Percentiles rank a stretch among this genome's conserved stretches.
These are phyloP conservation scores for Actinomortierella ambigua DNA, from an alignment of 371 early-diverging fungal species.

Conservation along the genomic window DNA sequence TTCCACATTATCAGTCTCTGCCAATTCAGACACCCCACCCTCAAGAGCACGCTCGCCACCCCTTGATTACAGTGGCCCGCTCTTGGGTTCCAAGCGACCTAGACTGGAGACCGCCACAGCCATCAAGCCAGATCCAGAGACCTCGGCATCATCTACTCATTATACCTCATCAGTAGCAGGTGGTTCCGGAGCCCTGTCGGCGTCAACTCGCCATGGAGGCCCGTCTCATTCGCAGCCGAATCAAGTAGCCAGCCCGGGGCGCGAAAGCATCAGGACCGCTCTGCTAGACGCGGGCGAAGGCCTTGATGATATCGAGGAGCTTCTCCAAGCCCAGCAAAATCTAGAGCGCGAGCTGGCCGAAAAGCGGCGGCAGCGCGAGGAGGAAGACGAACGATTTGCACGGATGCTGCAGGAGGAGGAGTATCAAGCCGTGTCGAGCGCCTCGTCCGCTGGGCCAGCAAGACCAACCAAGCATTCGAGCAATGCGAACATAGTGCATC, in stretches of 20 bases:
- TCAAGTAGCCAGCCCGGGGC: background rate
- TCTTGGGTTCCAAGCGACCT: no score
- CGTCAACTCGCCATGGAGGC: background rate
- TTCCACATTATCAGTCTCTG: background rate
- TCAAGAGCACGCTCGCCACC: no score
- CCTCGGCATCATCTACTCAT: background rate
- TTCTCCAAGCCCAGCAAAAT: conserved; percentile 22
- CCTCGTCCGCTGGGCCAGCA: background rate
- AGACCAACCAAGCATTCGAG: background rate
- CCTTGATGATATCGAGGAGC: conserved; percentile 22
- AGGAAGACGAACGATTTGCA: conserved; percentile 40
- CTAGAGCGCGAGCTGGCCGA: conserved; percentile 32
- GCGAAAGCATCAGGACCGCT: conserved; percentile 19
- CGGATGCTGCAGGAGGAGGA: conserved; percentile 36
- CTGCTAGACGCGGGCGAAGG: conserved; percentile 27
- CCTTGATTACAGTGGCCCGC: no score
- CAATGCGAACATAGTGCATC: background rate
- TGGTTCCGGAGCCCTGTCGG: background rate
- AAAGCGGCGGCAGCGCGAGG: conserved; percentile 33
- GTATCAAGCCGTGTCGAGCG: background rate
- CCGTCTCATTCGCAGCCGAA: background rate
- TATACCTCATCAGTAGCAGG: background rate
- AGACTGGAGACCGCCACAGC: conserved; percentile 4
- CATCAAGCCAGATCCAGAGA: background rate
- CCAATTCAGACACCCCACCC: background rate